Base-by-base conservation (phyloP, 768 basidiomycete species). In the Kwoniella europaea region DNA sequence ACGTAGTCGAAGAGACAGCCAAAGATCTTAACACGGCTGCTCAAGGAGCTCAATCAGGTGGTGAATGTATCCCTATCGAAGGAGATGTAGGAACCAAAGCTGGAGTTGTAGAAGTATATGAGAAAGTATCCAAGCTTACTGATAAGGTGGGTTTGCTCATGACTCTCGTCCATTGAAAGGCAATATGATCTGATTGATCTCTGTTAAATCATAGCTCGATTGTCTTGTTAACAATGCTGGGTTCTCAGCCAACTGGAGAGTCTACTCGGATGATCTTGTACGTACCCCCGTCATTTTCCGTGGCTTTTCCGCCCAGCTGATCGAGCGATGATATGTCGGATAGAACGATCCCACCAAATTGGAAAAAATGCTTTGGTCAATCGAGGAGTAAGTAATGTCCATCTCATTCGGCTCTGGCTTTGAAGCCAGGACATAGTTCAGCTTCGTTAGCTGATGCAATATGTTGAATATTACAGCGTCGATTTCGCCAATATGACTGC, bases 161-260 rank as follows among this genome's bases (percentile, higher is more conserved):
- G 44, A 12, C 10, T 9, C 10, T 43, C 52, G 18, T 5, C 16
- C 57, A 12, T 24, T 27, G 29, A n/a, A 16, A 56, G 27, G 29
- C 52, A 13, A 27, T 10, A 22, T 58, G 7, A 63, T 3, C 24
- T 22, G 54, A 9, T 35, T 5, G 15, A 42, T 13, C 27, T 10
- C 56, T 52, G 22, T 2, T 18, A 13, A 3, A 10, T 59, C 16
- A 41, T 54, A 77, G 78, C 70, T 79, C 61, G 81, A 80, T 54
- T 71, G 70, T 20, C 69, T 80, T 24, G 73, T 82, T 71, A 82
- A 82, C 70, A 79, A 79, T 60, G 81, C 81, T 53, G 81, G 81
- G 3, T 75, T 73, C 62, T 74, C 74, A 0, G 67, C 53, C 22
- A 72, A 70, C 22, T 82, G 81, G 75, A 74, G 71, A 63, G 65